These are phyloP conservation scores for Cyberlindnera xylosilytica DNA, from an alignment of 805 yeast genomes.

Conservation along the genomic window DNA sequence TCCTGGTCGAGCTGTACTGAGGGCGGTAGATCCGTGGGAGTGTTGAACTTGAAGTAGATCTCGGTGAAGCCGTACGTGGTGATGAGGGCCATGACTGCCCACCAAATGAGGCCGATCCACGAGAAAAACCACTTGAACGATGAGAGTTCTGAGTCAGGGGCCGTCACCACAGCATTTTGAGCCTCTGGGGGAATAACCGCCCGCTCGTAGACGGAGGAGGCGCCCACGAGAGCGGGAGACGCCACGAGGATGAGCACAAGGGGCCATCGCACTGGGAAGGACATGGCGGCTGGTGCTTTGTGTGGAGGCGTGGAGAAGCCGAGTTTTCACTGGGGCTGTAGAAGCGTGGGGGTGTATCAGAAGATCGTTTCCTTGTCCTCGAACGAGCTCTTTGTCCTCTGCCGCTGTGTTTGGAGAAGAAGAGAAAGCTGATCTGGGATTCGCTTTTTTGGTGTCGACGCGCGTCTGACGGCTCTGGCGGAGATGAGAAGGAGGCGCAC, in stretches of 20 bases:
- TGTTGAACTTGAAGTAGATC: constrained; percentile 21
- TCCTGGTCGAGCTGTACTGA: constrained; percentile 6
- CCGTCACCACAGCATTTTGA: background rate
- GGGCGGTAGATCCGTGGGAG: constrained; percentile 16
- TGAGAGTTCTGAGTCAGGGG: background rate
- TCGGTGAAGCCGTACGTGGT: constrained; percentile 24
- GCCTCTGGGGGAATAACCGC: background rate
- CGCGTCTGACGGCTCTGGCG: background rate
- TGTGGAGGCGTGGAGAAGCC: no score
- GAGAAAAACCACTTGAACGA: constrained; percentile 9
- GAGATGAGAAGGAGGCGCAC: background rate
- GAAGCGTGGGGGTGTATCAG: no score
- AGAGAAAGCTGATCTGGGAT: no score
- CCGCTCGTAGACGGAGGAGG: background rate
- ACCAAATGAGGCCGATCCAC: constrained; percentile 25
- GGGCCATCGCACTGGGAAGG: background rate
- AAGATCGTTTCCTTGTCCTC: no score
- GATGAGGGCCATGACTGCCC: constrained; percentile 20
- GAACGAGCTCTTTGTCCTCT: no score
- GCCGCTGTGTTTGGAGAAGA: no score
- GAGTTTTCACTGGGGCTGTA: no score
- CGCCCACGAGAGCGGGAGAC: background rate
- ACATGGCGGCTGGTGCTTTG: no score
- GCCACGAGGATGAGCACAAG: background rate
- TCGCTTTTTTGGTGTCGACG: constrained; percentile 1